Conservation (phyloP, 2,329 filamentous ascomycete species). For the Myriosclerotinia scirpicola region DNA sequence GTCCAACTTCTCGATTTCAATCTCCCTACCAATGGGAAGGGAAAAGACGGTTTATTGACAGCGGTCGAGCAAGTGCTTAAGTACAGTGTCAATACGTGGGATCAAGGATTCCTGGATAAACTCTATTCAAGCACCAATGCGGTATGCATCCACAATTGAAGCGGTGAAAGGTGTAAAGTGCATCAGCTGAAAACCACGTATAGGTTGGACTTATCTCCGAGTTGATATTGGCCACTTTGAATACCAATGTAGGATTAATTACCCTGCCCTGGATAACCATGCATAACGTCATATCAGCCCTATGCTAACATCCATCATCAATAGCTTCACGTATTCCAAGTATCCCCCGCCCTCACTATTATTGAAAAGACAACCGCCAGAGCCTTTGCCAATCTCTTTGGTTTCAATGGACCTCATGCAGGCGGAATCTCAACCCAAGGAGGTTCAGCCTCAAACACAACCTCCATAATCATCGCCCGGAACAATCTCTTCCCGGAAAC, state of each 20-base stretch:
- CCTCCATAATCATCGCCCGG: slow-evolving; percentile 81
- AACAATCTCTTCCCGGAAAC: slow-evolving; percentile 81
- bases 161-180: not conserved
- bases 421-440: slow-evolving; percentile 74
- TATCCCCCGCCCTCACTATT: slow-evolving; percentile 82
- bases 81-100: slow-evolving; percentile 97
- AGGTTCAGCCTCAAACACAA: slow-evolving; percentile 80
- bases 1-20: slow-evolving; percentile 56
- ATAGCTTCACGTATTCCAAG: slow-evolving; percentile 85
- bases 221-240: slow-evolving; percentile 78
- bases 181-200: slow-evolving; percentile 7
- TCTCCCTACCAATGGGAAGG: slow-evolving; percentile 58
- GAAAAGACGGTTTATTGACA: slow-evolving; percentile 72
- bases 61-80: slow-evolving; percentile 69
- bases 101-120: slow-evolving; percentile 95
- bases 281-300: not conserved
- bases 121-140: slow-evolving; percentile 89
- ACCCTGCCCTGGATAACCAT: not conserved
- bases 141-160: slow-evolving; percentile 43
- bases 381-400: slow-evolving; percentile 73
- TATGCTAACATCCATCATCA: slow-evolving; percentile 23
- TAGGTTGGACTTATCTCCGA: slow-evolving; percentile 82
- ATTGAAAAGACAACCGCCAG: slow-evolving; percentile 82
- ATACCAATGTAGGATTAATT: slow-evolving; percentile 72
- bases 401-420: slow-evolving; percentile 64